Percentiles rank a stretch among this genome's conserved stretches.
These are phyloP conservation scores for Oryza longistaminata DNA, from an alignment of 176 grass and related monocot genomes.

Conservation along the genomic window DNA sequence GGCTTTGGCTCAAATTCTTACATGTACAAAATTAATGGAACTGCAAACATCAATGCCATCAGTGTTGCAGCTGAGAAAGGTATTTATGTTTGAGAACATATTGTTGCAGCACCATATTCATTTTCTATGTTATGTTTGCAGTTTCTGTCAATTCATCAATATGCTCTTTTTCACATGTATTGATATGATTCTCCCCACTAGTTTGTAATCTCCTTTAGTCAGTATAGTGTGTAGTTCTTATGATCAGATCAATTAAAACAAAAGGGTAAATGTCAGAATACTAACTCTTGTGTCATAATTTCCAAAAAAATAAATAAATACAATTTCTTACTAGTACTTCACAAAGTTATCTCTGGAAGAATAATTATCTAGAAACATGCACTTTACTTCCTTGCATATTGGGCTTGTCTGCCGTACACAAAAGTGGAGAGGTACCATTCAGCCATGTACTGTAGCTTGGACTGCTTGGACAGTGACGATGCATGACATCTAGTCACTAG, in stretches of 20 bases:
- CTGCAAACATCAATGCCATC: slow-evolving; percentile 94
- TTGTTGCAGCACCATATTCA: background rate
- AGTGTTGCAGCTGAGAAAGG: slow-evolving; percentile 87
- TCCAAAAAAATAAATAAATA: background rate
- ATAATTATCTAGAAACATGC: background rate
- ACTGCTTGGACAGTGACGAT: too few species aligned
- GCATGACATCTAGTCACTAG: background rate
- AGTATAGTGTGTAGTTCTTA: background rate
- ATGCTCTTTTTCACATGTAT: background rate
- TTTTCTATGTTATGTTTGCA: slow-evolving; percentile 1
- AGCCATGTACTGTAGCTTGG: background rate
- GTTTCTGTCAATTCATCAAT: slow-evolving; percentile 6
- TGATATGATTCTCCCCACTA: background rate
- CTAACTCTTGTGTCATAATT: background rate
- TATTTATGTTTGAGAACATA: slow-evolving; percentile 15
- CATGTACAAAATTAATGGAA: slow-evolving; percentile 96
- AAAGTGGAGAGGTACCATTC: background rate
- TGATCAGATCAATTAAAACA: background rate
- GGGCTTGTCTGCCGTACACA: background rate
- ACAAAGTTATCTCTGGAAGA: too few species aligned
- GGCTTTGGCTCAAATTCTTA: slow-evolving; percentile 90
- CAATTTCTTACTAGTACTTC: too few species aligned
- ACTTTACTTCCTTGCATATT: background rate
- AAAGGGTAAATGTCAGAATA: background rate
- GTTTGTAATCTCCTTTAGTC: background rate